These are phyloP conservation scores for Lactarius akahatsu DNA, from an alignment of 768 basidiomycete species.

Conservation along the genomic window DNA sequence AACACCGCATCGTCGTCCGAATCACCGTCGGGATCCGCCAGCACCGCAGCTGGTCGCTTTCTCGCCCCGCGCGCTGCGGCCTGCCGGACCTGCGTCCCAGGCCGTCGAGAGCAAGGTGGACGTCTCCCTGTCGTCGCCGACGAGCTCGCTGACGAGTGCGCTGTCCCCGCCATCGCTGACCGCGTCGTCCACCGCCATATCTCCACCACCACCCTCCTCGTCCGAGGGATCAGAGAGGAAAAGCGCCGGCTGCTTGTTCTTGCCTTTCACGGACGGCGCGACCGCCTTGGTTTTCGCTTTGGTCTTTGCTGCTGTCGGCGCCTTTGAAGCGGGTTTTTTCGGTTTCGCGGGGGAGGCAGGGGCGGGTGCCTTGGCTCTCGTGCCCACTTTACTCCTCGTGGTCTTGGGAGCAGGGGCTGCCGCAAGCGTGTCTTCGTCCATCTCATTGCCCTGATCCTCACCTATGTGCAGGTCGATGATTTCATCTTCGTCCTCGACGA, in stretches of 20 bases:
- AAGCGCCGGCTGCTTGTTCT: conserved; percentile 14
- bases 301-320: background rate
- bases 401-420: background rate
- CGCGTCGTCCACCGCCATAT: background rate
- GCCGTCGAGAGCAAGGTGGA: conserved; percentile 33
- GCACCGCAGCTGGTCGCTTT: conserved; percentile 17
- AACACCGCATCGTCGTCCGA: conserved; percentile 68
- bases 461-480: background rate
- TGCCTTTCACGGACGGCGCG: background rate
- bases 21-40: conserved; percentile 53
- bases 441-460: background rate
- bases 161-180: background rate
- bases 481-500: background rate
- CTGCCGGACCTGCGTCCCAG: conserved; percentile 31
- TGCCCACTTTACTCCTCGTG: background rate
- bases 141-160: background rate
- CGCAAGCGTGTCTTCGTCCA: background rate
- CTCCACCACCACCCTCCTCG: conserved; percentile 8
- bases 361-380: background rate
- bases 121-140: conserved; percentile 12
- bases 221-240: conserved; percentile 27
- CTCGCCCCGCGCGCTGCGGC: conserved; percentile 23
- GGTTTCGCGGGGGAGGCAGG: background rate
- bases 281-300: background rate
- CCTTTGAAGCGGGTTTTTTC: conserved; percentile 4